These are phyloP conservation scores for Trichoderma sp. DNA, from an alignment of 2,329 filamentous ascomycete species.

Conservation along the genomic window DNA sequence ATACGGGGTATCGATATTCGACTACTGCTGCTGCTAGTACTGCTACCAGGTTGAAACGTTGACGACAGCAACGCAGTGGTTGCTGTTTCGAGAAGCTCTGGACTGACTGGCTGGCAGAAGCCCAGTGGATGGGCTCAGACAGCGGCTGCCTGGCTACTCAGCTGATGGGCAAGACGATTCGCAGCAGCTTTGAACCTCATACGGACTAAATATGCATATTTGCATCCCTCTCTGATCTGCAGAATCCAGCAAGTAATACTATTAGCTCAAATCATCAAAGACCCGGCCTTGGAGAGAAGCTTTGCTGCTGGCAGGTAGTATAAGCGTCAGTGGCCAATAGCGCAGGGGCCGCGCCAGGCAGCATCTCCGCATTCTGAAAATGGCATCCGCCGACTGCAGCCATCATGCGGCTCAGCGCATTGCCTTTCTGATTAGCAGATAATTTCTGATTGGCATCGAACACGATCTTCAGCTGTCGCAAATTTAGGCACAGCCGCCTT, in stretches of 20 bases:
- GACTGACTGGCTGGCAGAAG: not conserved
- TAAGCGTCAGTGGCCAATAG: not conserved
- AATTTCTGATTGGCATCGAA: not conserved
- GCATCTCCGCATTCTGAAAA: constrained; percentile 15
- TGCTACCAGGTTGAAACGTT: not conserved
- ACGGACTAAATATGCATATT: not conserved
- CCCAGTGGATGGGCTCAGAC: not conserved
- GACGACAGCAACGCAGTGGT: not conserved
- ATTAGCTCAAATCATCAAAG: not conserved
- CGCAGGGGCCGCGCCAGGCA: constrained; percentile 5
- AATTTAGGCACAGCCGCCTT: not conserved
- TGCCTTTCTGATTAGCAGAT: not conserved
- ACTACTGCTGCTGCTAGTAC: not conserved
- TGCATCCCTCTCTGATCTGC: not conserved
- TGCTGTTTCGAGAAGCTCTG: not conserved
- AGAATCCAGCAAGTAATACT: not conserved
- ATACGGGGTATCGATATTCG: constrained; percentile 7
- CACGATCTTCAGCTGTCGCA: not conserved
- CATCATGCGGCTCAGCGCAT: not conserved
- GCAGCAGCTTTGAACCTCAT: not conserved
- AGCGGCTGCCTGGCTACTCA: not conserved
- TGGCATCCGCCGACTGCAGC: constrained; percentile 18
- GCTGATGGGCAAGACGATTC: not conserved
- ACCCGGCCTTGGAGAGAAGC: not conserved
- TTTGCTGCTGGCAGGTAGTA: not conserved